A percentile compares a stretch with the other conserved stretches of the same genome.
Conservation (phyloP, 768 basidiomycete species). For the Mycena crocata region DNA sequence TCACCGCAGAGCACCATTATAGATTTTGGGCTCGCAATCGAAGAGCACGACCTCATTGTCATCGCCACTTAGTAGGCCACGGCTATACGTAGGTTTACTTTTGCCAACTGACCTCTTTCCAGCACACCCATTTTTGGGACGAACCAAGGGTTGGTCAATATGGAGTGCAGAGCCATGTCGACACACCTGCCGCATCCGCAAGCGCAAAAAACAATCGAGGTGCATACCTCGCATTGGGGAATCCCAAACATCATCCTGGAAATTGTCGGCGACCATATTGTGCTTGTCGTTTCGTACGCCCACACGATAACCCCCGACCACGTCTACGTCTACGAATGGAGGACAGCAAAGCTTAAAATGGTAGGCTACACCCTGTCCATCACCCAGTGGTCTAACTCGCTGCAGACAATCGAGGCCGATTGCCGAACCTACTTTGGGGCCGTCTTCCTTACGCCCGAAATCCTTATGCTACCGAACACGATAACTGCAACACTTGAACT, state of each 20-base stretch:
- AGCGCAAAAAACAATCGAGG: constrained; percentile 46
- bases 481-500: constrained; percentile 36
- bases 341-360: constrained; percentile 47
- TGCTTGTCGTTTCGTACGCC: constrained; percentile 48
- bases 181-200: constrained; percentile 50
- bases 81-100: not conserved
- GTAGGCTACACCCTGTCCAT: constrained; percentile 37
- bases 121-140: constrained; percentile 6
- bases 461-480: constrained; percentile 43
- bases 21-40: constrained; percentile 31
- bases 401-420: constrained; percentile 31
- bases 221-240: constrained; percentile 38
- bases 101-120: not conserved
- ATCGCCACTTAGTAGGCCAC: constrained; percentile 30
- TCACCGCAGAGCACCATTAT: constrained; percentile 8
- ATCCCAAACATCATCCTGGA: constrained; percentile 55
- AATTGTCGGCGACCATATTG: constrained; percentile 57
- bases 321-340: constrained; percentile 60
- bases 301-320: constrained; percentile 31
- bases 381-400: not conserved
- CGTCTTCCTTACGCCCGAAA: constrained; percentile 38
- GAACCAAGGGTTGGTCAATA: constrained; percentile 4
- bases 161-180: constrained; percentile 49
- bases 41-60: constrained; percentile 35
- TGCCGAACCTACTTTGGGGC: constrained; percentile 36